Evolutionary conservation across 257 asterid species (phyloP).

Genomic region (Catharanthus roseus): DNA sequence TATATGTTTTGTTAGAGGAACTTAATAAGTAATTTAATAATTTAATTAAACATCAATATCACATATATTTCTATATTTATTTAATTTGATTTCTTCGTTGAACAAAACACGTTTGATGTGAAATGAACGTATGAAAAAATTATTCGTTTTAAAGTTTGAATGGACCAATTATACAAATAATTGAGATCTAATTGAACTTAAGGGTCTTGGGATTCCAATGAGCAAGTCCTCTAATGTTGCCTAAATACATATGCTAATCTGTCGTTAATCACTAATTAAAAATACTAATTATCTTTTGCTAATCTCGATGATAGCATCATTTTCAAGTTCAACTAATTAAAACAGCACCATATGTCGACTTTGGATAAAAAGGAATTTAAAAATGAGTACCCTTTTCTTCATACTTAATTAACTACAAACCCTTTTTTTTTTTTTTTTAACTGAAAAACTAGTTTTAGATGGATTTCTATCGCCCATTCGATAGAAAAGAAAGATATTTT

Average conservation of each 20-base stretch:
- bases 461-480: too few species aligned
- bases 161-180: slow-evolving; percentile 1
- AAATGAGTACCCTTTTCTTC: background rate
- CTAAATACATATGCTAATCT: slow-evolving; percentile 13
- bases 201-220: too few species aligned
- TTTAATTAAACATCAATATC: too few species aligned
- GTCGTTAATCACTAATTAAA: background rate
- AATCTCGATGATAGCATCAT: slow-evolving; percentile 16
- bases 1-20: too few species aligned
- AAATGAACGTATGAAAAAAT: background rate
- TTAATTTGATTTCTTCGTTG: background rate
- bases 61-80: too few species aligned
- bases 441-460: too few species aligned
- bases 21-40: too few species aligned
- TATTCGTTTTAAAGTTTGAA: background rate
- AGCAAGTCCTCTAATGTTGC: too few species aligned
- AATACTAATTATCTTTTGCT: background rate
- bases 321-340: too few species aligned
- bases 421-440: slow-evolving; percentile 2
- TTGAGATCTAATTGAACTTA: background rate
- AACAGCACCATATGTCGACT: background rate
- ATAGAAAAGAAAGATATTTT: too few species aligned
- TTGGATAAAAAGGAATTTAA: background rate
- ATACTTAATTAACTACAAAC: slow-evolving; percentile 1
- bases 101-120: background rate